Evolutionary conservation across 371 early-diverging fungal species (phyloP), one percentile per base, ranked within the genome.

Genomic region (Batrachochytrium dendrobatidis): DNA sequence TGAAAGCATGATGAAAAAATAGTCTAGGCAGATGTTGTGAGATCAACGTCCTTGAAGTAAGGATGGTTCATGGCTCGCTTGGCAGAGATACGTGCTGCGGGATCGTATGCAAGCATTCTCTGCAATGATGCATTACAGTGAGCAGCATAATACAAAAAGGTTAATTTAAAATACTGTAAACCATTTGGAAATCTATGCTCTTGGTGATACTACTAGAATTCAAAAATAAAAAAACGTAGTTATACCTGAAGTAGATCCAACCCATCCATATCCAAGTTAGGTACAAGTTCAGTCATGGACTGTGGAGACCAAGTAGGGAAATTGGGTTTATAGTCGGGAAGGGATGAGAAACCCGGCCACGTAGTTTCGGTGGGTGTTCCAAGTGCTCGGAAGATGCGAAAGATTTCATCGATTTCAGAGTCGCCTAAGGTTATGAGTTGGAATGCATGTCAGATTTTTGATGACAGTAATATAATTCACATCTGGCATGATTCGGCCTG

Each of bases 361-460:
- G 72, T 67, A n/a, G 80, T 72, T 55, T 94, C 92, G 55, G 74
- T 86, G 0, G 99, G 99, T 10, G 98, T 98, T 30, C 99, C 99
- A 8, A 96, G 76, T n/a, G 80, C 35, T 48, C 81, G 74, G 79
- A 96, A 96, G 66, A 99, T 96, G 61, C 86, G 83, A 77, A 91
- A 92, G 12, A 98, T 70, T 69, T 99, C 90, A 73, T 97, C 97
- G 61, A 97, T 95, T 67, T 99, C 96, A n/a, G 93, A 92, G 72
- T 96, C 96, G 29, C 86, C 90, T 83, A 31, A 3, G 15, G 10
- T 5, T n/a, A 39, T 15, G 39, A 39, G 39, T n/a, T 12, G 39
- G 39, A 39, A 12, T n/a, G 39, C 12, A n/a, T 39, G 39, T 39
- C n/a, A 39, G 39, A n/a, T n/a, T 12, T 39, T 12, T 39, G 39